A percentile compares a stretch with the other conserved stretches of the same genome.
Evolutionary conservation across 371 early-diverging fungal genomes (phyloP).

Genomic region (Enteropsectra breve): DNA sequence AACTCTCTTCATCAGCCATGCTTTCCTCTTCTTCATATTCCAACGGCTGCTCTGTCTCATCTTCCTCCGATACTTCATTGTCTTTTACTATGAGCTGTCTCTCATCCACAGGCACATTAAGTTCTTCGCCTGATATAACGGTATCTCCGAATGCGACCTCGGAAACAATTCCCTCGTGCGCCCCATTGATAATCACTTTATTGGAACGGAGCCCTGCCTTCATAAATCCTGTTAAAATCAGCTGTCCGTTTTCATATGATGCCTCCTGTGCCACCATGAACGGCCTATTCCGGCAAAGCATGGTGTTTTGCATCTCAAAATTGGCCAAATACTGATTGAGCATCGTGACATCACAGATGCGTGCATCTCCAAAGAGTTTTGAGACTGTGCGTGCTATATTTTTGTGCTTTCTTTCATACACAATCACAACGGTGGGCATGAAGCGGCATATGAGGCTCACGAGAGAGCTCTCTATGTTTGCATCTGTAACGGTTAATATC

Average conservation of each 20-base stretch:
- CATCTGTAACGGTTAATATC: conserved; percentile 9
- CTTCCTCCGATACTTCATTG: background rate
- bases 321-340: conserved; percentile 34
- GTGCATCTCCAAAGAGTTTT: conserved; percentile 45
- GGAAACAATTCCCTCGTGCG: conserved; percentile 25
- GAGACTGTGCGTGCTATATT: conserved; percentile 1
- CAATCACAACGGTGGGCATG: conserved; percentile 26
- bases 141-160: conserved; percentile 13
- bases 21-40: conserved; percentile 24
- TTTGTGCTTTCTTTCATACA: conserved; percentile 16
- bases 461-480: conserved; percentile 5
- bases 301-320: conserved; percentile 35
- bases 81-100: conserved; percentile 1
- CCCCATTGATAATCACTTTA: conserved; percentile 55
- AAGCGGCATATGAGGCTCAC: conserved; percentile 15
- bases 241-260: background rate
- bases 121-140: conserved; percentile 10
- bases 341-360: conserved; percentile 28
- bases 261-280: conserved; percentile 41
- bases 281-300: conserved; percentile 42
- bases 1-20: conserved; percentile 6
- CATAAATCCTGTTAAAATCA: conserved; percentile 50
- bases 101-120: conserved; percentile 29
- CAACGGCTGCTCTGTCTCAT: conserved; percentile 5
- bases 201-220: conserved; percentile 49